Percentiles rank a stretch among this genome's conserved stretches.
Evolutionary conservation across 441 rosid genomes (phyloP).

Genomic region (Bruguiera hainesii): DNA sequence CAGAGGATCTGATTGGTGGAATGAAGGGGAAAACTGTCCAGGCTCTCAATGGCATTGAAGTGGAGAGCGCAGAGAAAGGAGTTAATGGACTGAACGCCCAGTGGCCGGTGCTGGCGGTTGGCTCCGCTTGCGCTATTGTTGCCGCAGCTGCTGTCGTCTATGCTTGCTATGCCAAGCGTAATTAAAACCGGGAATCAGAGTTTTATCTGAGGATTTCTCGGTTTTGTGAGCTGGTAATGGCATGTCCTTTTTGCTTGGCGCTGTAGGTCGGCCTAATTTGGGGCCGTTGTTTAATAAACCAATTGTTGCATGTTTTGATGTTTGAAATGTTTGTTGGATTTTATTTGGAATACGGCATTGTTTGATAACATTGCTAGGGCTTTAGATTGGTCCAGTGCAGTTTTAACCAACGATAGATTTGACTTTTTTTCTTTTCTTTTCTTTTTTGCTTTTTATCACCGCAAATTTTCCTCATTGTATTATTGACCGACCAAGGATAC

Average conservation of each 20-base stretch:
- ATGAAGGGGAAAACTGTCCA: conserved; percentile 39
- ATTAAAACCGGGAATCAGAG: conserved; percentile 28
- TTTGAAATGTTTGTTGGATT: neutral
- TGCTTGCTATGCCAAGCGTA: conserved; percentile 39
- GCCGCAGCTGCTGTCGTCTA: conserved; percentile 48
- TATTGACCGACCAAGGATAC: too few species aligned
- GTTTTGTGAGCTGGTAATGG: conserved; percentile 26
- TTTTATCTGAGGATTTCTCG: conserved; percentile 21
- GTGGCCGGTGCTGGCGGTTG: conserved; percentile 46
- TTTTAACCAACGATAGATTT: too few species aligned
- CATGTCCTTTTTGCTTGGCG: conserved; percentile 15
- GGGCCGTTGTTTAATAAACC: conserved; percentile 2
- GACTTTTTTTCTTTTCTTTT: too few species aligned
- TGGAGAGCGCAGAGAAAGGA: conserved; percentile 18
- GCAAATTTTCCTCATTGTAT: too few species aligned
- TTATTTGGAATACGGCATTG: too few species aligned
- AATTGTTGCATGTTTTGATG: conserved; percentile 11
- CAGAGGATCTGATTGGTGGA: conserved; percentile 28
- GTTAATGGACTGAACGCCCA: conserved; percentile 27
- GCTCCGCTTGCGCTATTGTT: conserved; percentile 45
- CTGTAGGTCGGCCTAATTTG: conserved; percentile 7
- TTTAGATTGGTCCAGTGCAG: too few species aligned
- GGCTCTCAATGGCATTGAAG: conserved; percentile 31
- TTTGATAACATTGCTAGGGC: too few species aligned
- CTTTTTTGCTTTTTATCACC: too few species aligned